These are phyloP conservation scores for Cystofilobasidium macerans DNA, from an alignment of 768 basidiomycete genomes.

Conservation along the genomic window DNA sequence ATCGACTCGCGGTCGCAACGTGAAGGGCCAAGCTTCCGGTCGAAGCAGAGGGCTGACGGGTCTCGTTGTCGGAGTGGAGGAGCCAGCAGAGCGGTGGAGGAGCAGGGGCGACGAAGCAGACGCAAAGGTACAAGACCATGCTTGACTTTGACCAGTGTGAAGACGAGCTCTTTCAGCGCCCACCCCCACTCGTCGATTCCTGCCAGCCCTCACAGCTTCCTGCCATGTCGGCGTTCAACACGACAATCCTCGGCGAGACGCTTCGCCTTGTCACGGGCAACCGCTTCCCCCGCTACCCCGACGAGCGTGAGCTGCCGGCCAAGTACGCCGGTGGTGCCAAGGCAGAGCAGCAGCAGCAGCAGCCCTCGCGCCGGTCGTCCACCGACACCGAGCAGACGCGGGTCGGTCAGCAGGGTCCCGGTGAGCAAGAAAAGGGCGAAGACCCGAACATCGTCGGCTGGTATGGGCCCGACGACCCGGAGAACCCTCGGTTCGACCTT, in stretches of 20 bases:
- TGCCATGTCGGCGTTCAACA: neutral
- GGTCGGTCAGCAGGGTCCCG: neutral
- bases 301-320: neutral
- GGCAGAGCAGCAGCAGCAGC: neutral
- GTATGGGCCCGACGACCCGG: conserved; percentile 6
- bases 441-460: conserved; percentile 14
- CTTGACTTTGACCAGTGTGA: no score
- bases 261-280: neutral
- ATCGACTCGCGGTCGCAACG: no score
- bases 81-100: no score
- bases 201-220: no score
- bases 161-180: no score
- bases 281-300: conserved; percentile 1
- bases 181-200: no score
- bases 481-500: conserved; percentile 1
- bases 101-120: no score
- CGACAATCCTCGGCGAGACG: neutral
- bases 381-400: conserved; percentile 3
- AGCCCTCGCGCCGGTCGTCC: neutral
- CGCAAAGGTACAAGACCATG: no score
- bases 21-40: no score
- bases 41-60: no score
- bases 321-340: neutral
- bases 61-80: no score
- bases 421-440: conserved; percentile 3